phyloP scores from a whole-genome alignment of 2,329 filamentous ascomycete genomes.

The Hypomyces perniciosus region DNA sequence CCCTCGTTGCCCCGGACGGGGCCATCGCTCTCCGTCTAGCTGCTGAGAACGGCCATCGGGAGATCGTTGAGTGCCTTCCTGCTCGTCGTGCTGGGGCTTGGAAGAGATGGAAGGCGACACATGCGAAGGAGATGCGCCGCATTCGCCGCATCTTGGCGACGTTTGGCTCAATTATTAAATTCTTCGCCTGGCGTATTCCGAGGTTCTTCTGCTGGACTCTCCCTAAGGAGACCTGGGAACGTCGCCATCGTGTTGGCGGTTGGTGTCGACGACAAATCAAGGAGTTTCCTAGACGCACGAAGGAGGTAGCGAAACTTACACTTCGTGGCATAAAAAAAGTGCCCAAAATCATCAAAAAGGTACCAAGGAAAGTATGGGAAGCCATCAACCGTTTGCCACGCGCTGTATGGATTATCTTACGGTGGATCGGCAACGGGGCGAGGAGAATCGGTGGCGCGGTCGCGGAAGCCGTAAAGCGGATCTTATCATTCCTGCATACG shows the following conservation, averaged over 20 bases:
- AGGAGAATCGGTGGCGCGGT: slow-evolving; percentile 22
- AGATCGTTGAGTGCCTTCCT: slow-evolving; percentile 39
- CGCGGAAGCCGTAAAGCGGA: slow-evolving; percentile 18
- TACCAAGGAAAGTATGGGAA: slow-evolving; percentile 12
- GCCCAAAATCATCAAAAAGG: slow-evolving; percentile 18
- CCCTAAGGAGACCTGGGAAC: slow-evolving; percentile 22
- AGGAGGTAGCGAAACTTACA: slow-evolving; percentile 15
- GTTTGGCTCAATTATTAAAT: slow-evolving; percentile 20
- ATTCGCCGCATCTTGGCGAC: slow-evolving; percentile 18
- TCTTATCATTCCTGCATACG: slow-evolving; percentile 33
- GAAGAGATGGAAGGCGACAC: slow-evolving; percentile 30
- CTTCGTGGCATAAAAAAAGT: slow-evolving; percentile 18
- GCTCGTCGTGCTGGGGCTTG: slow-evolving; percentile 32
- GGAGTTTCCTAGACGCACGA: slow-evolving; percentile 22
- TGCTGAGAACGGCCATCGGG: slow-evolving; percentile 33
- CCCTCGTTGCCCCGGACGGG: slow-evolving; percentile 38
- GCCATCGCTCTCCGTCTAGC: slow-evolving; percentile 41
- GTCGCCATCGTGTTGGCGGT: slow-evolving; percentile 21
- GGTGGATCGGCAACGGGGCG: slow-evolving; percentile 27
- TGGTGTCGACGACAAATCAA: slow-evolving; percentile 26
- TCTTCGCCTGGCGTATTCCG: slow-evolving; percentile 27
- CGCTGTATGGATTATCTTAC: slow-evolving; percentile 19
- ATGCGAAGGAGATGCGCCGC: slow-evolving; percentile 24
- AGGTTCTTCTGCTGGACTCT: slow-evolving; percentile 23
- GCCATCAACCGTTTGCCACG: slow-evolving; percentile 20